Base-by-base conservation (phyloP, 139 green algal genomes). In the Auxenochlorella protothecoides region DNA sequence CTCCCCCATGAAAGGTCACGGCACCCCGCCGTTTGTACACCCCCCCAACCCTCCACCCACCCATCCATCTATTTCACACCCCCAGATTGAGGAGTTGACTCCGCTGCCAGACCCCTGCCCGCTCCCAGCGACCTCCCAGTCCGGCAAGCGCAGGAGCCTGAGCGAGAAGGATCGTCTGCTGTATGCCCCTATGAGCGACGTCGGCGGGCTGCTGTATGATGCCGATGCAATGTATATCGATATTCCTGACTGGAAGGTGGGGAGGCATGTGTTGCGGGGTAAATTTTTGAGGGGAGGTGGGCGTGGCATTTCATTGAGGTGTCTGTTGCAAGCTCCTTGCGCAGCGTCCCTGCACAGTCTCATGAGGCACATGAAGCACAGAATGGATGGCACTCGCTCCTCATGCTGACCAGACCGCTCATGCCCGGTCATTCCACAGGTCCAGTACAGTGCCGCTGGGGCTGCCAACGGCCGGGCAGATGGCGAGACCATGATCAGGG, bases 171-270 rank as follows among this genome's bases (percentile, higher is more conserved):
- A 97, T 79, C 86, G 90, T 7, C 77, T 94, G 56, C 71, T 98
- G n/a, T 97, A 98, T 68, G 95, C 94, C 5, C 95, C 95, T 56
- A 98, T 99, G 93, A 82, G 84, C 11, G 90, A 97, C 74, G 80
- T 97, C n/a, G 95, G 93, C 0, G 92, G 92, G 6, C 81, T 99
- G 72, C 81, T 97, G 78, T 97, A 96, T 73, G 95, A 99, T 84
- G 91, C 92, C 74, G 94, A 99, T 59, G 94, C 93, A 2, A 88
- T 97, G 14, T 99, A 99, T 80, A 91, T 99, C 60, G 89, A 97
- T 79, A 95, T 99, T 63, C 89, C 90, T 8, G 92, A 98, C 80
- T 96, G 89, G 85, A 96, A 97, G 84, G 89, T 96, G 72, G 10
- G 72, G 27, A 44, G 27, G 27, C 27, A 44, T 44, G 27, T 44